Evolutionary conservation across 495 filamentous ascomycete genomes (phyloP), one percentile per base, ranked within the genome.

Genomic region (Penicillium bovifimosum): DNA sequence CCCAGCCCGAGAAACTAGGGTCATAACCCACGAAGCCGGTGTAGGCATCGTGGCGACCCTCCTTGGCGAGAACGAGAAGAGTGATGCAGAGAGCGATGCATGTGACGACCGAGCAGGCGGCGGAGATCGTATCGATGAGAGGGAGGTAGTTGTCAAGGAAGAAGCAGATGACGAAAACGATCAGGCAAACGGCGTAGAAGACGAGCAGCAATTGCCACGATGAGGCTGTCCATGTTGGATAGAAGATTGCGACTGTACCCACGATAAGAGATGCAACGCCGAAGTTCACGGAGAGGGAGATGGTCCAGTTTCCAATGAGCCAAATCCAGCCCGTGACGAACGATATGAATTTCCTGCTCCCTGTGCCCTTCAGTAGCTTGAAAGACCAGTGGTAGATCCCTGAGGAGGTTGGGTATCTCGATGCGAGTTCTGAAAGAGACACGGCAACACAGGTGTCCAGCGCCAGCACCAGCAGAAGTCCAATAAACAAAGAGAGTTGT

Each of bases 251-350:
- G 14, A 82, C 78, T 1, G 77, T 73, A 26, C 61, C 69, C 8
- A 78, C 63, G 14, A 82, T 71, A 9, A 83, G 54, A 40, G 80
- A 78, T 0, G 67, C 77, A 17, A 77, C 74, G 5, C 80, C 81
- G 47, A 84, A 84, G 55, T 83, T 79, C 24, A 84, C 80, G 9
- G 80, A 74, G 36, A 83, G 67, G 0, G 81, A 83, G 31, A 84
- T 83, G 41, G 79, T 83, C 55, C 82, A 79, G 53, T 83, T 84
- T 43, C 81, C 81, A 27, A 83, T 76, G 16, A 80, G 73, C 48
- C 78, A 83, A 8, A 77, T 60, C 81, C 81, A 84, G 38, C 79
- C 81, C 52, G 74, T 80, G 29, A 82, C 75, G 72, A 80, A 84
- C 9, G 79, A 78, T 3, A 76, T 61, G 11, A 81, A 40, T 4